Base-by-base conservation (phyloP, 179 eudicot species). In the Carnegiea gigantea region DNA sequence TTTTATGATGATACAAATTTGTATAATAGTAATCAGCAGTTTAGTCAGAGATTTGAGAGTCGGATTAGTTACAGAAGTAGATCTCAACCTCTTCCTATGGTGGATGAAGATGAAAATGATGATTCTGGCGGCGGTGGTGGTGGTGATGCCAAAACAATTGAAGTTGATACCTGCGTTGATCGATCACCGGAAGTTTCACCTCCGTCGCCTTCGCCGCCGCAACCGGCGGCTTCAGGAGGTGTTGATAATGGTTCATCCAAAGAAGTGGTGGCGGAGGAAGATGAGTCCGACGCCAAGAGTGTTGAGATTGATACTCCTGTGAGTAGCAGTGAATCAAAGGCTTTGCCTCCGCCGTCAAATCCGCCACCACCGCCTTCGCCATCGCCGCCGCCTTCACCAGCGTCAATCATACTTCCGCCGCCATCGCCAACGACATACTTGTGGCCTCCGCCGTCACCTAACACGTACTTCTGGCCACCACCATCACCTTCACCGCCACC, bases 1-100 rank as follows among this genome's bases (percentile, higher is more conserved):
- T 92, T 77, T 78, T 89, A 82, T 28, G 98, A 93, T 78, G 98
- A 94, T 88, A 80, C 86, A 1, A 78, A 80, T 60, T 86, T 90
- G 13, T 60, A 88, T 46, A 40, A 40, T 40, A 40, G 3, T 40
- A 15, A 68, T 75, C 68, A 78, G 68, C 82, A 78, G 65, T 8
- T 78, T 76, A 62, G 23, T 23, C 46, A 51, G 70, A 89, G 88
- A 75, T 78, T 84, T 59, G 87, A 85, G 30, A 81, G 60, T 38
- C 82, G 65, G 54, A 79, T 33, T 75, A 86, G 80, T 64, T 90
- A 87, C 28, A 77, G 73, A 5, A 70, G 51, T 28, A 84, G 88
- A 84, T 87, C 86, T 78, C 76, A 20, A 77, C 54, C 73, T 70
- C 73, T 30, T 36, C 73, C 72, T 15, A 67, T 67, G 36, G 46